phyloP scores from a whole-genome alignment of 2,329 filamentous ascomycete species.

The Emergomyces pasteurianus region DNA sequence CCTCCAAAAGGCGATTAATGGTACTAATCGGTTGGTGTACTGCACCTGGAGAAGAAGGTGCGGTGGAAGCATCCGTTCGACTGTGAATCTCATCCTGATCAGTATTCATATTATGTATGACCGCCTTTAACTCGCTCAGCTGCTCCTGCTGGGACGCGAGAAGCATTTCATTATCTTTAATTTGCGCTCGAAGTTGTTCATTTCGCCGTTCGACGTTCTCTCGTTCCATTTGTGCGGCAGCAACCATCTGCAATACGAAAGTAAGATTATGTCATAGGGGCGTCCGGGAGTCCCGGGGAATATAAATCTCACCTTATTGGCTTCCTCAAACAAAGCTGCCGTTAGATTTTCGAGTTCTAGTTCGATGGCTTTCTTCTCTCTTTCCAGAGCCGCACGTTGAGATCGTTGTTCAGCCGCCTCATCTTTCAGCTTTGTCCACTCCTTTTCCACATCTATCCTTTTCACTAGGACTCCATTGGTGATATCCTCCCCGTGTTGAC shows the following conservation, averaged over 20 bases:
- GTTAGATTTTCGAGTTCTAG: constrained; percentile 84
- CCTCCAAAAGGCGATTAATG: constrained; percentile 49
- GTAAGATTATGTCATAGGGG: constrained; percentile 5
- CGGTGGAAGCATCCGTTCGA: constrained; percentile 52
- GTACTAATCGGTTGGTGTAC: constrained; percentile 40
- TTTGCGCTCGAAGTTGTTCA: constrained; percentile 72
- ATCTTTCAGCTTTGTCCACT: constrained; percentile 49
- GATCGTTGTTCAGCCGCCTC: constrained; percentile 54
- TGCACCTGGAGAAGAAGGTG: constrained; percentile 69
- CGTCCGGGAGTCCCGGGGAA: not conserved
- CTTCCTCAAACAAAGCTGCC: constrained; percentile 90
- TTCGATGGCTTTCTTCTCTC: constrained; percentile 80
- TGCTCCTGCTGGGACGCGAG: constrained; percentile 89
- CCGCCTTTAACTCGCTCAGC: constrained; percentile 74
- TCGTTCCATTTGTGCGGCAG: constrained; percentile 71
- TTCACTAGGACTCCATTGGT: constrained; percentile 63
- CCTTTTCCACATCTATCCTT: constrained; percentile 60
- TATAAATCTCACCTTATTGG: constrained; percentile 55
- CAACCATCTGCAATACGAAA: constrained; percentile 58
- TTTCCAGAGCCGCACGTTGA: constrained; percentile 53
- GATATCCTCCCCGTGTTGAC: constrained; percentile 58
- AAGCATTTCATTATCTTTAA: constrained; percentile 75
- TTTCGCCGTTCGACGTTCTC: constrained; percentile 73
- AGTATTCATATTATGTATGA: constrained; percentile 76
- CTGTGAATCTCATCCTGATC: constrained; percentile 56